These are phyloP conservation scores for Cladosporium colombiae DNA, from an alignment of 2,329 filamentous ascomycete genomes.

Conservation along the genomic window DNA sequence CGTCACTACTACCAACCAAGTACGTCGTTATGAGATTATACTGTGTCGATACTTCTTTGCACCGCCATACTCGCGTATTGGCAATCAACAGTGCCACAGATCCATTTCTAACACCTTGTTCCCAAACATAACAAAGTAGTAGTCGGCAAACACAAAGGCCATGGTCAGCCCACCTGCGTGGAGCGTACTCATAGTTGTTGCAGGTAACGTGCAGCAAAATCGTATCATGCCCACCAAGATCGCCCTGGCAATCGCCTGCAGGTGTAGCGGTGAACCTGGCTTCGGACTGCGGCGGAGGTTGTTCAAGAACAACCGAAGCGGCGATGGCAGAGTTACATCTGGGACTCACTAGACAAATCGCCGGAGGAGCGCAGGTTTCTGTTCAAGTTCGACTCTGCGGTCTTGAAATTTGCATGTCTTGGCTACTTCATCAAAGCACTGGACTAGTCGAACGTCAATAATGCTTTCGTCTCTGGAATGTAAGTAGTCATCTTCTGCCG, in stretches of 20 bases:
- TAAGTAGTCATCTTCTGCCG: slow-evolving; percentile 20
- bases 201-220: slow-evolving; percentile 48
- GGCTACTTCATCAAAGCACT: slow-evolving; percentile 57
- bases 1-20: background rate
- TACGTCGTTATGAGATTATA: background rate
- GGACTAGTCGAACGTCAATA: slow-evolving; percentile 42
- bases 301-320: slow-evolving; percentile 27
- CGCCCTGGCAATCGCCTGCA: slow-evolving; percentile 29
- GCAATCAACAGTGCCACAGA: too few species aligned
- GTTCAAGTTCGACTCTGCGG: slow-evolving; percentile 52
- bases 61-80: too few species aligned
- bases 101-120: slow-evolving; percentile 46
- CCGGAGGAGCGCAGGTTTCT: slow-evolving; percentile 51
- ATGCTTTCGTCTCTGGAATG: slow-evolving; percentile 48
- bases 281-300: slow-evolving; percentile 4
- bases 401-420: slow-evolving; percentile 50
- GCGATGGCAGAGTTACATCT: slow-evolving; percentile 53
- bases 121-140: slow-evolving; percentile 50
- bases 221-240: slow-evolving; percentile 43
- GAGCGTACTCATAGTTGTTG: slow-evolving; percentile 51
- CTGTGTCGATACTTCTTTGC: too few species aligned
- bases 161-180: slow-evolving; percentile 48
- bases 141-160: slow-evolving; percentile 54
- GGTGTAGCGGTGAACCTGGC: too few species aligned
- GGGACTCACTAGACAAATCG: slow-evolving; percentile 56